Conservation (phyloP, 768 basidiomycete genomes). For the Leccinum disarticulatum region DNA sequence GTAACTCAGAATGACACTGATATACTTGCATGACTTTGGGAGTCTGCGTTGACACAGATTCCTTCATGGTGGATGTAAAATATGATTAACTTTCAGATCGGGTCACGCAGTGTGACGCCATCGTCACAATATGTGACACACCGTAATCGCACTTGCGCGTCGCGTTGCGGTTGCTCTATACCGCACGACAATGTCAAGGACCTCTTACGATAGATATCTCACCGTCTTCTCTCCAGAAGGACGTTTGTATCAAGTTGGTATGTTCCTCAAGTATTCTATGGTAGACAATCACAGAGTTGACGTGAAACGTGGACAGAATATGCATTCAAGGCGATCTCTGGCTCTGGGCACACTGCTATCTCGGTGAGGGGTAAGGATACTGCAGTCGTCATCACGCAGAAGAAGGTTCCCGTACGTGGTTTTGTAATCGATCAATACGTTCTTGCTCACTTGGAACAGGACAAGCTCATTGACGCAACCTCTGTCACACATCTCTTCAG, state of each 20-base stretch:
- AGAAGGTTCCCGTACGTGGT: conserved; percentile 89
- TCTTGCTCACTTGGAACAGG: conserved; percentile 47
- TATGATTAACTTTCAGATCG: neutral
- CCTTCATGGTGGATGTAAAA: conserved; percentile 54
- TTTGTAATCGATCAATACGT: neutral
- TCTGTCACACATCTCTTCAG: conserved; percentile 95
- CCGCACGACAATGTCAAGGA: conserved; percentile 79
- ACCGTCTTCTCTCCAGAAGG: conserved; percentile 98
- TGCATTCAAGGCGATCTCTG: conserved; percentile 99
- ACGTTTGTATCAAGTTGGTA: conserved; percentile 97
- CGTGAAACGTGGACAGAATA: conserved; percentile 63
- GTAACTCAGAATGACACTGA: neutral
- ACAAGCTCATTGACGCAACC: conserved; percentile 93
- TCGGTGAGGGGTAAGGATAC: conserved; percentile 94
- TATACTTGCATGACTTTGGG: conserved; percentile 76
- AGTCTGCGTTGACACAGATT: conserved; percentile 72
- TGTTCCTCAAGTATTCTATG: conserved; percentile 28
- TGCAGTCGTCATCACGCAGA: conserved; percentile 94
- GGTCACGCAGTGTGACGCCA: conserved; percentile 18
- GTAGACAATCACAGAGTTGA: neutral
- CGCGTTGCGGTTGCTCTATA: conserved; percentile 44
- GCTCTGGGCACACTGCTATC: conserved; percentile 92
- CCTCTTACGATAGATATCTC: conserved; percentile 94
- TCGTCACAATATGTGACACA: conserved; percentile 35
- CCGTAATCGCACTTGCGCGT: conserved; percentile 48